phyloP scores from a whole-genome alignment of 1,284 basidiomycete genomes.

The Athelia psychrophila region DNA sequence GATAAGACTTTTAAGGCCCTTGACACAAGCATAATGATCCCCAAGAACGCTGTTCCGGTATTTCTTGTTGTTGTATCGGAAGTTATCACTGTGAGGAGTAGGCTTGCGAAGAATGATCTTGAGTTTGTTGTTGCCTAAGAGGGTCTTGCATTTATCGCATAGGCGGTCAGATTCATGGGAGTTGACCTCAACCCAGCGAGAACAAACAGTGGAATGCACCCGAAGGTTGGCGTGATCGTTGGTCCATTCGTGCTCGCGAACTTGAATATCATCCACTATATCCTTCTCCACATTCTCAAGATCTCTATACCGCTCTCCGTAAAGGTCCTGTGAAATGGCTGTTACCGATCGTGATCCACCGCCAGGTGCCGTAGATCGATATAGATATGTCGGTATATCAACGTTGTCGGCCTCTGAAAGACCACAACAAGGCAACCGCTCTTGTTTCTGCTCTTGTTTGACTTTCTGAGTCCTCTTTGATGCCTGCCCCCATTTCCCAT shows the following conservation, averaged over 20 bases:
- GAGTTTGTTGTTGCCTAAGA: conserved; percentile 2
- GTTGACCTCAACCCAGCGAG: background rate
- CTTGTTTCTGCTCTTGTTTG: background rate
- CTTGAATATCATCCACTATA: conserved; percentile 4
- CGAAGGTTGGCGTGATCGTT: conserved; percentile 9
- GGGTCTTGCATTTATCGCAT: conserved; percentile 1
- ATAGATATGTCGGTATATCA: conserved; percentile 1
- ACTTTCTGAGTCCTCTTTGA: no score
- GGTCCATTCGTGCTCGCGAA: conserved; percentile 7
- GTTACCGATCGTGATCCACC: background rate
- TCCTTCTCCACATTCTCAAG: background rate
- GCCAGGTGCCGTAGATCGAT: background rate
- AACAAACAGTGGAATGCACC: conserved; percentile 6
- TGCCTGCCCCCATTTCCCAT: background rate
- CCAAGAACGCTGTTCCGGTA: conserved; percentile 2
- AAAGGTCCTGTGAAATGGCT: conserved; percentile 1
- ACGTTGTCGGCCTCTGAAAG: conserved; percentile 4
- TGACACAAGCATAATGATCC: background rate
- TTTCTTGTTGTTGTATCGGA: conserved; percentile 1
- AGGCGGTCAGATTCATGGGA: background rate
- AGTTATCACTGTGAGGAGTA: conserved; percentile 4
- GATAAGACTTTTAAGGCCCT: conserved; percentile 4
- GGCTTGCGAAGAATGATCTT: background rate
- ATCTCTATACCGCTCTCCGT: background rate
- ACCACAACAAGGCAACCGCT: conserved; percentile 8